A percentile compares a stretch with the other conserved stretches of the same genome.
These are phyloP conservation scores for Nannizzia gypsea DNA, from an alignment of 2,329 filamentous ascomycete species.

Conservation along the genomic window DNA sequence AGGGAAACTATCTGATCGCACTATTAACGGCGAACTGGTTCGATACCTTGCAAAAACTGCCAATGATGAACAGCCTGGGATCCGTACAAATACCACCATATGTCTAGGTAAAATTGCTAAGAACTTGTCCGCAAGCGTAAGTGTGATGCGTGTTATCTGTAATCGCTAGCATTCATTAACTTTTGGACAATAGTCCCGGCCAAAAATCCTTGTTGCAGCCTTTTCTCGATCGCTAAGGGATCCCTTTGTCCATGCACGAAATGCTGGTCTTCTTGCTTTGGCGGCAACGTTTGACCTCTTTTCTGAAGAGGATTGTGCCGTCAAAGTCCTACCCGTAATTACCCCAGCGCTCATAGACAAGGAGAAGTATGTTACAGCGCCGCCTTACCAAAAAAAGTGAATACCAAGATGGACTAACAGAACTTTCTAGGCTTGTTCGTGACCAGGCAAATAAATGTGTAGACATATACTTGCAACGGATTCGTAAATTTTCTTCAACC, in stretches of 20 bases:
- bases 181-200: constrained; percentile 46
- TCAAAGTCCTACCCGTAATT: constrained; percentile 68
- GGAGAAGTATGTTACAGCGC: constrained; percentile 51
- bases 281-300: constrained; percentile 78
- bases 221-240: constrained; percentile 83
- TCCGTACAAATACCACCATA: constrained; percentile 95
- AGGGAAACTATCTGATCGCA: constrained; percentile 78
- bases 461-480: constrained; percentile 70
- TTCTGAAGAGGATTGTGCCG: constrained; percentile 77
- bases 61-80: constrained; percentile 94
- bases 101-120: constrained; percentile 93
- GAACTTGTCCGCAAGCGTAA: constrained; percentile 57
- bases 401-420: constrained; percentile 6
- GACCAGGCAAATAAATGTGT: constrained; percentile 85
- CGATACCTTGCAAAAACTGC: constrained; percentile 88
- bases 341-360: constrained; percentile 83
- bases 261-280: constrained; percentile 75
- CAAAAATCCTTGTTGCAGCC: constrained; percentile 85
- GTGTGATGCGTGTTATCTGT: constrained; percentile 5
- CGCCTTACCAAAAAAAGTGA: not conserved
- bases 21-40: constrained; percentile 84
- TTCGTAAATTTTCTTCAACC: constrained; percentile 62
- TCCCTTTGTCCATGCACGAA: constrained; percentile 87
- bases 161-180: constrained; percentile 19
- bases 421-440: constrained; percentile 52